phyloP scores from a whole-genome alignment of 2,329 filamentous ascomycete genomes.

The Alternaria burnsii region DNA sequence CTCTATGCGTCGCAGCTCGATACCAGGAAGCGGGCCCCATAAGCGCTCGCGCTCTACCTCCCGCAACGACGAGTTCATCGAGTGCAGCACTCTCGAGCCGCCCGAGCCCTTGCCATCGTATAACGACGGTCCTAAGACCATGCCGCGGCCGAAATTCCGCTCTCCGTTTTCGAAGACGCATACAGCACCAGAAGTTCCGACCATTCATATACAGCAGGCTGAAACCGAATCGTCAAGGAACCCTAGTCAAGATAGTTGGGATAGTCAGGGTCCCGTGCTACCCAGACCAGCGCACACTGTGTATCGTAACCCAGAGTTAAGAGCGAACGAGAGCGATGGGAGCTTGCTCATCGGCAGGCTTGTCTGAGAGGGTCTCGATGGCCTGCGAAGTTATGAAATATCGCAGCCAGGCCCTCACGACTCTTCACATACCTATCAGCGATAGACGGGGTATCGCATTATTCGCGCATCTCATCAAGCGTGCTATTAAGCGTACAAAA shows the following conservation, averaged over 20 bases:
- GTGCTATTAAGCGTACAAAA: neutral
- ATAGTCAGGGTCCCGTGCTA: conserved; percentile 28
- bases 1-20: conserved; percentile 23
- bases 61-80: conserved; percentile 32
- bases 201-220: conserved; percentile 38
- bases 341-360: conserved; percentile 30
- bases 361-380: conserved; percentile 11
- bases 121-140: conserved; percentile 7
- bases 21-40: conserved; percentile 12
- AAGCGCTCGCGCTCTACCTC: conserved; percentile 25
- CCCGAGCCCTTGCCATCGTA: neutral
- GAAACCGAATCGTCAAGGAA: conserved; percentile 32
- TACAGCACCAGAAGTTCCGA: conserved; percentile 18
- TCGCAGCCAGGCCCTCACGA: neutral
- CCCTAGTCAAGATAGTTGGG: conserved; percentile 30
- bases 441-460: neutral
- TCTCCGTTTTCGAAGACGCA: conserved; percentile 24
- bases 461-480: neutral
- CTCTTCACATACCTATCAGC: neutral
- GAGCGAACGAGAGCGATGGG: conserved; percentile 22
- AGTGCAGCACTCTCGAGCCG: conserved; percentile 23
- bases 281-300: conserved; percentile 27
- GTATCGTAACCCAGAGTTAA: conserved; percentile 18
- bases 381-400: conserved; percentile 16
- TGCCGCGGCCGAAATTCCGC: conserved; percentile 19